Conservation (phyloP, 352 stramenopile genomes). For the Phytophthora gonapodyides region DNA sequence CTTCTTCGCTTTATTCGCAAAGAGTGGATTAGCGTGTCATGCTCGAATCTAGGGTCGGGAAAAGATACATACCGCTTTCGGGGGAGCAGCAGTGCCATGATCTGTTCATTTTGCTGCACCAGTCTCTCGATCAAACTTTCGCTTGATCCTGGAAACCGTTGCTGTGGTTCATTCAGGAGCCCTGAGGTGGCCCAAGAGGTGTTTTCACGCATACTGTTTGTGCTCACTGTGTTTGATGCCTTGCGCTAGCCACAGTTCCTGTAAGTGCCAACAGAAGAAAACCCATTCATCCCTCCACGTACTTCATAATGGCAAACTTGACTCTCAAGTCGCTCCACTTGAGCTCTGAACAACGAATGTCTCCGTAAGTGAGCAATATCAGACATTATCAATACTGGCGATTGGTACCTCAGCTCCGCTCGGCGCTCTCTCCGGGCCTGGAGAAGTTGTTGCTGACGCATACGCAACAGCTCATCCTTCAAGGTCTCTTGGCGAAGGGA, state of each 20-base stretch:
- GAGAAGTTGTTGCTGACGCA: conserved; percentile 31
- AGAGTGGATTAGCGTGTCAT: too few species aligned
- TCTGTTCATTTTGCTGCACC: conserved; percentile 38
- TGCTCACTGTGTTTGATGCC: not conserved
- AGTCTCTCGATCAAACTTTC: conserved; percentile 23
- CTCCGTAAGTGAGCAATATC: too few species aligned
- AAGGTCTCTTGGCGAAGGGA: conserved; percentile 22
- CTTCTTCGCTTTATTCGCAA: too few species aligned
- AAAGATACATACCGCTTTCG: conserved; percentile 7
- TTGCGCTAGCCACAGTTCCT: conserved; percentile 11
- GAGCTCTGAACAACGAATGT: conserved; percentile 20
- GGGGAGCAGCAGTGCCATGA: conserved; percentile 29
- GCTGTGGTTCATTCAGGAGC: not conserved
- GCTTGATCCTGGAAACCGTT: not conserved
- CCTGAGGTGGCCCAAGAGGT: not conserved
- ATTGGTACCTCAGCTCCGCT: conserved; percentile 33
- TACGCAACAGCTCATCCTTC: conserved; percentile 33
- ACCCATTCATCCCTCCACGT: not conserved
- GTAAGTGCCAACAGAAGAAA: too few species aligned
- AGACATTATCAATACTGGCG: not conserved
- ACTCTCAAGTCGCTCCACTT: conserved; percentile 39
- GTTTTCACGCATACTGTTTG: not conserved
- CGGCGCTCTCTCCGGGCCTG: conserved; percentile 21
- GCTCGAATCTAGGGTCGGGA: not conserved
- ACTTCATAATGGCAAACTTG: conserved; percentile 42